Evolutionary conservation across 1,284 basidiomycete species (phyloP).

Genomic region (Athelia psychrophila): DNA sequence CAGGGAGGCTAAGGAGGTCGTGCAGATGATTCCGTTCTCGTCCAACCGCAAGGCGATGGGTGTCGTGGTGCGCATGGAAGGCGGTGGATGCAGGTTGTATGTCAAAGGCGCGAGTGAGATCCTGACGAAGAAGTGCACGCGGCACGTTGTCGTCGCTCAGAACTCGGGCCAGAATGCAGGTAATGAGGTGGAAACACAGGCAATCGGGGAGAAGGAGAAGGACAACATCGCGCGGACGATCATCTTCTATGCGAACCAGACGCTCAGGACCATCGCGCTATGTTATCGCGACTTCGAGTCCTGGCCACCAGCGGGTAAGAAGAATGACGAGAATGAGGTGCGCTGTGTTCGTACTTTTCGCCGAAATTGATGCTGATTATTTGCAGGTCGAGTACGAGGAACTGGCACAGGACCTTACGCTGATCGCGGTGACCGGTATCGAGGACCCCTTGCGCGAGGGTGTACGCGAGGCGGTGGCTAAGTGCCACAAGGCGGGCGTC

Average conservation of each 20-base stretch:
- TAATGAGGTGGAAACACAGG: slow-evolving; percentile 49
- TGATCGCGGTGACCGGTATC: slow-evolving; percentile 90
- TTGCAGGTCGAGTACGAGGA: slow-evolving; percentile 67
- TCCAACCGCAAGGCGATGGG: slow-evolving; percentile 97
- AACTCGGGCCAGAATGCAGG: slow-evolving; percentile 24
- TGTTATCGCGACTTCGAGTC: slow-evolving; percentile 87
- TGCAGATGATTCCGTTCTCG: slow-evolving; percentile 95
- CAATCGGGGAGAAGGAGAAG: slow-evolving; percentile 61
- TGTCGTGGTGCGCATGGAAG: slow-evolving; percentile 70
- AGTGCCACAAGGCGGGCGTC: slow-evolving; percentile 90
- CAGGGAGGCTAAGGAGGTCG: slow-evolving; percentile 65
- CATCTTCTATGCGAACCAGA: slow-evolving; percentile 96
- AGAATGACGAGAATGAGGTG: slow-evolving; percentile 54
- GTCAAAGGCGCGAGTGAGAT: slow-evolving; percentile 96
- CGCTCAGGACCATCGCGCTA: slow-evolving; percentile 88
- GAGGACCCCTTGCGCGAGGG: slow-evolving; percentile 94
- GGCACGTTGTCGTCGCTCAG: slow-evolving; percentile 67
- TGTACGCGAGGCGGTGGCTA: slow-evolving; percentile 84
- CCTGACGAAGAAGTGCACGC: slow-evolving; percentile 71
- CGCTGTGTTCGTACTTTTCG: slow-evolving; percentile 6
- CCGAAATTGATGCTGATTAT: slow-evolving; percentile 5
- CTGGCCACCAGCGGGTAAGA: slow-evolving; percentile 75
- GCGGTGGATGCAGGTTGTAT: slow-evolving; percentile 71
- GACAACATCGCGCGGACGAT: slow-evolving; percentile 89
- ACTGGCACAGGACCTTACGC: slow-evolving; percentile 72